Evolutionary conservation across 495 filamentous ascomycete species (phyloP).

Genomic region (Penicillium pulvis): DNA sequence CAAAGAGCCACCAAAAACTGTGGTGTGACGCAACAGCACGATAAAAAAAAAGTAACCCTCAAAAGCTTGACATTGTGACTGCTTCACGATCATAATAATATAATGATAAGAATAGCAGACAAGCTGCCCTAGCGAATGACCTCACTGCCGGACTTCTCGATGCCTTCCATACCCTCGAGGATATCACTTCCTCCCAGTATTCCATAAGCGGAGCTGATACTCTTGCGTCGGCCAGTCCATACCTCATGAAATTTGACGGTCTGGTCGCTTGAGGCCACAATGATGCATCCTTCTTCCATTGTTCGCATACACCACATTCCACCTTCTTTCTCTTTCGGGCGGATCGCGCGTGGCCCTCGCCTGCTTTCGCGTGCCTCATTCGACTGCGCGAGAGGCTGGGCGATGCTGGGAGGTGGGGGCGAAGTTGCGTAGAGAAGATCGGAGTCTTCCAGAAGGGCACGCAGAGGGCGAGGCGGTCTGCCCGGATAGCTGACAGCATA

Average conservation of each 20-base stretch:
- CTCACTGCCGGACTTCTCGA: constrained; percentile 69
- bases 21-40: background rate
- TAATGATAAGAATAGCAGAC: constrained; percentile 8
- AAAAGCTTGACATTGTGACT: background rate
- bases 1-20: constrained; percentile 2
- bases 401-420: background rate
- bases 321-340: constrained; percentile 49
- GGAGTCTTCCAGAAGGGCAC: constrained; percentile 7
- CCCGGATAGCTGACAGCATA: constrained; percentile 53
- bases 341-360: constrained; percentile 20
- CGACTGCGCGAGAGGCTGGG: background rate
- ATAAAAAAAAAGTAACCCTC: background rate
- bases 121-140: constrained; percentile 37
- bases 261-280: constrained; percentile 91
- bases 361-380: background rate
- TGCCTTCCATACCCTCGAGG: constrained; percentile 80
- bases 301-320: constrained; percentile 59
- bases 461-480: constrained; percentile 27
- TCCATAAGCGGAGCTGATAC: constrained; percentile 58
- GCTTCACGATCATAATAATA: constrained; percentile 6
- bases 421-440: constrained; percentile 12
- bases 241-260: constrained; percentile 97
- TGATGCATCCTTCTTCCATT: constrained; percentile 85
- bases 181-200: constrained; percentile 85
- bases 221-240: constrained; percentile 69